Evolutionary conservation across 2,329 filamentous ascomycete genomes (phyloP), one percentile per base, ranked within the genome.

Genomic region (Colletotrichum shisoi): DNA sequence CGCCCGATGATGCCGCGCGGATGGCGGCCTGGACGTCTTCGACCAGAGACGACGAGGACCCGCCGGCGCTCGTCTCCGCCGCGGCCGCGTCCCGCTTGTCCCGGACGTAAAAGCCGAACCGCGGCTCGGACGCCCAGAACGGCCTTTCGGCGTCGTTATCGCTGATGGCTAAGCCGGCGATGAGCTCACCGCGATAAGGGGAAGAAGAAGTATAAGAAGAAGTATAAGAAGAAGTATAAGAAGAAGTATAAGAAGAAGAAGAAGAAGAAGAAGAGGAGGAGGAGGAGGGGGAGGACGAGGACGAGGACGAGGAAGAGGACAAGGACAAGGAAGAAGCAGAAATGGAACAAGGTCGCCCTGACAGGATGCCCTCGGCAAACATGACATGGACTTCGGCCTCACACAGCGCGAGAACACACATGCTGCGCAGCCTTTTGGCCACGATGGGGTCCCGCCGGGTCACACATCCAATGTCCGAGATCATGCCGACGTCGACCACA

Each of bases 401-500:
- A 27, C 56, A 51, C 45, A 40, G 45, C 34, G 31, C 27, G 17
- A 57, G 24, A 21, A 70, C 69, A 12, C 59, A 71, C 59, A 62
- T 62, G 31, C 42, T 54, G 49, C 51, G 59, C 31, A 62, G 42
- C 42, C 49, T 48, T 11, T 62, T 57, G 11, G 42, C 51, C 9
- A 62, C 59, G 3, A 40, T 62, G 1, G 51, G 51, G 2, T 57
- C 59, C 24, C 70, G 62, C 3, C 70, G 70, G 0, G 69, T 68
- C 8, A 82, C 72, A 65, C 80, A 82, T 0, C 83, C 83, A 0
- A 78, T 69, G 5, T 79, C 83, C 0, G 77, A 59, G 0, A 84
- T 70, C 11, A 71, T 59, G 3, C 79, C 77, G 1, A 83, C 75
- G 52, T 79, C 69, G 11, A 83, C 73, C 0, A 74, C 72, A 1